Base-by-base conservation (phyloP, 768 basidiomycete species). In the Hypholoma sublateritium region DNA sequence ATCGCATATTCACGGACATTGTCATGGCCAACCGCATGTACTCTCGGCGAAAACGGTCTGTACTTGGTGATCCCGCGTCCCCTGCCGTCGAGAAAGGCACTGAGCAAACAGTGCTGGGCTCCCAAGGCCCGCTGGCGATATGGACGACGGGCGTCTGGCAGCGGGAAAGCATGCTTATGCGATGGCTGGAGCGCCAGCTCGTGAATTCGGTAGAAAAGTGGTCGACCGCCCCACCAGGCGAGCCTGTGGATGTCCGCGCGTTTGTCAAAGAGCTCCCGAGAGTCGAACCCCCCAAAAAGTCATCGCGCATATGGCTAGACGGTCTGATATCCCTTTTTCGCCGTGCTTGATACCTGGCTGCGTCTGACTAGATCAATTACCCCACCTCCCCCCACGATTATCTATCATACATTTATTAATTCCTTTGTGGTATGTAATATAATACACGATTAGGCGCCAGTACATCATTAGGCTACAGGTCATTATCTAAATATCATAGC, bases 1-100 rank as follows among this genome's bases (percentile, higher is more conserved):
- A 99, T 74, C 83, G 96, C 11, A 73, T 98, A 50, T 89, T 97
- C 65, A 99, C 96, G 0, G 96, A 99, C 68, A 74, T 95, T 16
- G 81, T 98, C 51, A 77, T 98, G 70, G 88, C 93, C 8, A 88
- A 91, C 63, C 85, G 93, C 35, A 86, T 95, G 76, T 70, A 69
- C 24, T 66, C 64, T 55, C 57, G 65, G 58, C 22, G 49, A 16
- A 22, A 53, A 5, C 32, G 37, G 24, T 22, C 52, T 24, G 56
- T 51, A 28, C 36, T 28, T 22, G 42, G 51, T 19, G 35, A 56
- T 39, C 25, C 58, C 25, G 19, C 52, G 28, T 50, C 57, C 25
- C 46, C 56, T 53, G 68, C 65, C 32, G 65, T 58, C 50, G 67
- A 69, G 55, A 67, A 68, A 34, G 61, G 61, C 24, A 69, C 65